phyloP scores from a whole-genome alignment of 2,329 filamentous ascomycete genomes.

The Colletotrichum phormii region DNA sequence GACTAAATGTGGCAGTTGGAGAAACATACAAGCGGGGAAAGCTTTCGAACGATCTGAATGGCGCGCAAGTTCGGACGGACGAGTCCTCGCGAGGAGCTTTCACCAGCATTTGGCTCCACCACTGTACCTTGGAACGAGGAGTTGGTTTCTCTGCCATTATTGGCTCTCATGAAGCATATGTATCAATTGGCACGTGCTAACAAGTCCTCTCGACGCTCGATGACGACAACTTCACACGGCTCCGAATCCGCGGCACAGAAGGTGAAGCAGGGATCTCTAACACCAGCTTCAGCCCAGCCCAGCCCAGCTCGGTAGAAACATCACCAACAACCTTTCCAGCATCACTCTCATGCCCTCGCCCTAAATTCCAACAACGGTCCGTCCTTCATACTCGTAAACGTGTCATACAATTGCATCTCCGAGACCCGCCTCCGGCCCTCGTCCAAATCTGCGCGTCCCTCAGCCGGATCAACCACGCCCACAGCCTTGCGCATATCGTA shows the following conservation, averaged over 20 bases:
- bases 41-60: constrained; percentile 18
- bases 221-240: constrained; percentile 22
- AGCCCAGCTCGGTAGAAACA: constrained; percentile 60
- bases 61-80: constrained; percentile 33
- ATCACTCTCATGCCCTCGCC: constrained; percentile 41
- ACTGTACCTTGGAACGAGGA: neutral
- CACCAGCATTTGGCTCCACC: neutral
- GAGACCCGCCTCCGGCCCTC: constrained; percentile 64
- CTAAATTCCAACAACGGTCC: constrained; percentile 76
- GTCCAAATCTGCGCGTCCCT: constrained; percentile 61
- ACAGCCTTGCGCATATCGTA: constrained; percentile 69
- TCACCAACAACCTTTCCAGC: constrained; percentile 71
- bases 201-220: neutral
- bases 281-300: neutral
- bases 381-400: constrained; percentile 79
- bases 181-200: neutral
- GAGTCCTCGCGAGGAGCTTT: neutral
- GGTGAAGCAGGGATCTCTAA: neutral
- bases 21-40: neutral
- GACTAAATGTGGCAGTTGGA: constrained; percentile 19
- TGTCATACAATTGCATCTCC: constrained; percentile 79
- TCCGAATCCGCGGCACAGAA: neutral
- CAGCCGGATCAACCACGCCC: constrained; percentile 62
- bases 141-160: neutral
- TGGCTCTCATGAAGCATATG: neutral